These are phyloP conservation scores for Pseudocercospora eumusae DNA, from an alignment of 2,329 filamentous ascomycete genomes.

Conservation along the genomic window DNA sequence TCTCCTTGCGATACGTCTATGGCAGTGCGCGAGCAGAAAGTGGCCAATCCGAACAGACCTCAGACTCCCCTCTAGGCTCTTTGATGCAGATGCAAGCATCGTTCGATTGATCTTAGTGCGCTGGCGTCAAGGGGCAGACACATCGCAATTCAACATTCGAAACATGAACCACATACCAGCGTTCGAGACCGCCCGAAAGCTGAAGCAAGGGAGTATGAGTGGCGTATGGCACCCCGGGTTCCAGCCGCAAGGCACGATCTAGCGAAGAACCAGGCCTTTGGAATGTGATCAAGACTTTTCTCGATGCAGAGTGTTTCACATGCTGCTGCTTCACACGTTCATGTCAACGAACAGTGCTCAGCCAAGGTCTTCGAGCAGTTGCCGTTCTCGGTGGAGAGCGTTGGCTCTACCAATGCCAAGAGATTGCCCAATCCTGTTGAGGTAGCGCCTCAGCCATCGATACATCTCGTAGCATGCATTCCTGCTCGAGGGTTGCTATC, in stretches of 20 bases:
- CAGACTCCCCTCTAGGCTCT: too few species aligned
- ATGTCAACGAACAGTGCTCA: not conserved
- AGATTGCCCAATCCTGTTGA: constrained; percentile 9
- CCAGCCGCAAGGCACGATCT: constrained; percentile 4
- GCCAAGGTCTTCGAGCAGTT: not conserved
- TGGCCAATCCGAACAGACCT: not conserved
- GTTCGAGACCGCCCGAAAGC: not conserved
- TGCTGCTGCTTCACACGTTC: not conserved
- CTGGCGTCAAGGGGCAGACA: not conserved
- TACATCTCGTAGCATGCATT: constrained; percentile 16
- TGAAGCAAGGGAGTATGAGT: not conserved
- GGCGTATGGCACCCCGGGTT: not conserved
- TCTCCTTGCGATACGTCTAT: not conserved
- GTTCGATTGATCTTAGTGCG: not conserved
- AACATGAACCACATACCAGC: not conserved
- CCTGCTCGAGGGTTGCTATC: not conserved
- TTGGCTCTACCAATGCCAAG: constrained; percentile 8
- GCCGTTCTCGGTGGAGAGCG: not conserved
- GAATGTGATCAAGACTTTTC: not conserved
- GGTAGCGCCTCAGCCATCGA: constrained; percentile 14
- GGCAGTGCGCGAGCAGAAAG: not conserved
- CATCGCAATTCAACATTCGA: not conserved
- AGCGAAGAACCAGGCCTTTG: not conserved
- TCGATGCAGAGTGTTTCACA: not conserved
- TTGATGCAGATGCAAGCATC: not conserved